Percentiles rank a stretch among this genome's conserved stretches.
Evolutionary conservation across 805 yeast species (phyloP).

Genomic region (Candida germanica): DNA sequence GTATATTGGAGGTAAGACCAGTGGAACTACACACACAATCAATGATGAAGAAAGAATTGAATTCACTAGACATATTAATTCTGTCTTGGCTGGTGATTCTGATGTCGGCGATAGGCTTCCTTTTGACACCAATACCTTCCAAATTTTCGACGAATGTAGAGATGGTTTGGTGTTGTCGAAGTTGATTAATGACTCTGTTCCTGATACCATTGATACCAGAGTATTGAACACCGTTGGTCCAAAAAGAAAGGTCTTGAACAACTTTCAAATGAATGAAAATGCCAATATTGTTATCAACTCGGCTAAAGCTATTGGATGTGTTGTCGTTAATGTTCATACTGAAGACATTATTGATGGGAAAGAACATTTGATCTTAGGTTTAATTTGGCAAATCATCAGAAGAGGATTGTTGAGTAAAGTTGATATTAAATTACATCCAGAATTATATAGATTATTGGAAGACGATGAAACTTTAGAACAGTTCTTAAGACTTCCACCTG

Average conservation of each 20-base stretch:
- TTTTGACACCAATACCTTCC: conserved; percentile 89
- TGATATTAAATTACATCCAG: conserved; percentile 95
- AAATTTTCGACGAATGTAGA: conserved; percentile 92
- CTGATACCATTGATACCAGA: conserved; percentile 97
- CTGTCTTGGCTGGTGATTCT: conserved; percentile 84
- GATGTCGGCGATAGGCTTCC: conserved; percentile 85
- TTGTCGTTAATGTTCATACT: conserved; percentile 95
- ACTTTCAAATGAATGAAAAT: conserved; percentile 93
- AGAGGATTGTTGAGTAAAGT: conserved; percentile 92
- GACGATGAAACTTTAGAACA: conserved; percentile 98
- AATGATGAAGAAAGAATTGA: conserved; percentile 96
- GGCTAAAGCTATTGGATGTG: conserved; percentile 98
- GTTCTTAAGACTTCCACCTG: conserved; percentile 94
- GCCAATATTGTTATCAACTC: conserved; percentile 97
- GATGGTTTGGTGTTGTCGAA: conserved; percentile 93
- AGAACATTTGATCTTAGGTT: conserved; percentile 85
- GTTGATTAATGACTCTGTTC: conserved; percentile 95
- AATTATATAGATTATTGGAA: conserved; percentile 87
- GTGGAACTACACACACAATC: conserved; percentile 93
- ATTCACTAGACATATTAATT: conserved; percentile 93
- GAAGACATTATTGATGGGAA: conserved; percentile 94
- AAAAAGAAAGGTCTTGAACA: conserved; percentile 75
- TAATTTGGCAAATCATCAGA: conserved; percentile 96
- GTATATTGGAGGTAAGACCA: conserved; percentile 78
- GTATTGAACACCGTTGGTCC: conserved; percentile 83